Evolutionary conservation across 345 rosid species (phyloP).

Genomic region (Leavenworthia alabamica): DNA sequence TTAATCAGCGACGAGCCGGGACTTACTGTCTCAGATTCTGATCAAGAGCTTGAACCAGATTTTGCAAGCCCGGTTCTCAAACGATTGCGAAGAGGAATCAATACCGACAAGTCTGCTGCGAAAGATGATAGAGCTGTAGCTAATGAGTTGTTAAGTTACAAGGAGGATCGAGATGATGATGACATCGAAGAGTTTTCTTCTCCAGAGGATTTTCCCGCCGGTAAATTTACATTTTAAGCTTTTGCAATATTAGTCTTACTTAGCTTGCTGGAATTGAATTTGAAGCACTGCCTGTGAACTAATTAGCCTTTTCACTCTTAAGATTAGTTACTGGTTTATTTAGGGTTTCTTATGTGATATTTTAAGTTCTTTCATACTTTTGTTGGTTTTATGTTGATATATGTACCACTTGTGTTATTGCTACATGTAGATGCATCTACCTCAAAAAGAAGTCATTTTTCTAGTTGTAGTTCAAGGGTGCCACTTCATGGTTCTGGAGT

Average conservation of each 20-base stretch:
- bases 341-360: background rate
- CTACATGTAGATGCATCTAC: slow-evolving; percentile 36
- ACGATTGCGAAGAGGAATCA: slow-evolving; percentile 55
- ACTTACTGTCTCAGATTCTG: slow-evolving; percentile 41
- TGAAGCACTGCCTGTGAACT: background rate
- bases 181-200: slow-evolving; percentile 85
- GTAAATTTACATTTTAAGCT: slow-evolving; percentile 21
- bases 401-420: slow-evolving; percentile 3
- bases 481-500: slow-evolving; percentile 45
- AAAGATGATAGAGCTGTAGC: slow-evolving; percentile 13
- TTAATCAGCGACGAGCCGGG: slow-evolving; percentile 9
- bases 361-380: background rate
- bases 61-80: slow-evolving; percentile 43
- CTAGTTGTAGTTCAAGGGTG: slow-evolving; percentile 58
- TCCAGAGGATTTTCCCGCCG: slow-evolving; percentile 39
- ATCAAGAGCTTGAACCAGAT: slow-evolving; percentile 32
- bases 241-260: slow-evolving; percentile 1
- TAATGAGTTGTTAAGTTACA: background rate
- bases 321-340: background rate
- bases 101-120: background rate
- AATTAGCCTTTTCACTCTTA: background rate
- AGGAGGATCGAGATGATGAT: slow-evolving; percentile 48
- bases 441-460: slow-evolving; percentile 38
- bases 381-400: background rate
- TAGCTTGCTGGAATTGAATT: background rate